Evolutionary conservation across 805 yeast species (phyloP).

Genomic region (Nematodospora valgi): DNA sequence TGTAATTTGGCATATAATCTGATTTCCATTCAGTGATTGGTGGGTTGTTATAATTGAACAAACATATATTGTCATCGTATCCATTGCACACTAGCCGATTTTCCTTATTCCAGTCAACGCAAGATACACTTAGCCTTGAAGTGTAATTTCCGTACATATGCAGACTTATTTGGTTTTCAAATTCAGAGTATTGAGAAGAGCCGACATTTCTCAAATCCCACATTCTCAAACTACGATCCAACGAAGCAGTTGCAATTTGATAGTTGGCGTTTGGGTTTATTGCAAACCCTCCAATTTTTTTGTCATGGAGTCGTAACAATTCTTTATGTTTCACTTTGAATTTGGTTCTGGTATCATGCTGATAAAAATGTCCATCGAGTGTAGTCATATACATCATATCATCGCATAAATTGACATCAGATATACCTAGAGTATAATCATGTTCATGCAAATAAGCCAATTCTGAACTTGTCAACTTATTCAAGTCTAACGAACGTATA

Average conservation of each 20-base stretch:
- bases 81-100: constrained; percentile 85
- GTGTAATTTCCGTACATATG: constrained; percentile 57
- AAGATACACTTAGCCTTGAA: constrained; percentile 78
- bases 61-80: constrained; percentile 77
- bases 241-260: constrained; percentile 81
- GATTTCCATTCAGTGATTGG: constrained; percentile 21
- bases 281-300: constrained; percentile 87
- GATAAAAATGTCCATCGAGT: constrained; percentile 72
- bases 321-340: constrained; percentile 25
- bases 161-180: constrained; percentile 46
- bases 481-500: constrained; percentile 67
- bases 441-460: constrained; percentile 44
- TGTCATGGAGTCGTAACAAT: constrained; percentile 70
- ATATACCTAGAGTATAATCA: constrained; percentile 51
- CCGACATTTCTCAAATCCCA: constrained; percentile 77
- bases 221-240: constrained; percentile 77
- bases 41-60: constrained; percentile 44
- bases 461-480: constrained; percentile 56
- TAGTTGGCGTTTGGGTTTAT: constrained; percentile 65
- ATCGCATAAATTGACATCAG: constrained; percentile 57
- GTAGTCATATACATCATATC: constrained; percentile 66
- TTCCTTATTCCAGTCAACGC: constrained; percentile 75
- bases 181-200: constrained; percentile 44
- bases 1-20: constrained; percentile 5
- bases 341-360: constrained; percentile 60